A percentile compares a stretch with the other conserved stretches of the same genome.
Evolutionary conservation across 1,284 basidiomycete genomes (phyloP).

Genomic region (Boletus smithii): DNA sequence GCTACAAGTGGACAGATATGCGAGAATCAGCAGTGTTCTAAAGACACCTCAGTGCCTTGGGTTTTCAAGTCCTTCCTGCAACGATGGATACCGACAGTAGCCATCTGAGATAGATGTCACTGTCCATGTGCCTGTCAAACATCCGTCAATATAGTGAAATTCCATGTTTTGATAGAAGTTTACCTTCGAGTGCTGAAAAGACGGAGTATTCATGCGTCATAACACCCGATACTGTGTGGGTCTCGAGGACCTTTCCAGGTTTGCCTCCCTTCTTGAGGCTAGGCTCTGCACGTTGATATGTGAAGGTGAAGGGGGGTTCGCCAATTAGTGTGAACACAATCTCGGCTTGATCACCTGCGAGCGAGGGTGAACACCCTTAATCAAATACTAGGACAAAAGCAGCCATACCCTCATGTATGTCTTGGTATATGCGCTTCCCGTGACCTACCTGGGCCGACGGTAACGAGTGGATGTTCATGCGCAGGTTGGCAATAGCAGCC

Average conservation of each 20-base stretch:
- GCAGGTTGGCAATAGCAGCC: slow-evolving; percentile 72
- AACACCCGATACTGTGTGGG: slow-evolving; percentile 83
- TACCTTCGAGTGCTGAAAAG: slow-evolving; percentile 84
- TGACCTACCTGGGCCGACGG: slow-evolving; percentile 86
- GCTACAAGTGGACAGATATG: slow-evolving; percentile 34
- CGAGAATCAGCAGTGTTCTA: slow-evolving; percentile 6
- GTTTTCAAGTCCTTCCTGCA: slow-evolving; percentile 41
- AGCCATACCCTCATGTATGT: slow-evolving; percentile 79
- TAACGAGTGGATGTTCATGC: slow-evolving; percentile 76
- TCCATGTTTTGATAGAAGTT: slow-evolving; percentile 21
- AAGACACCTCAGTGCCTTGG: slow-evolving; percentile 20
- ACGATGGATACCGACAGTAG: slow-evolving; percentile 74
- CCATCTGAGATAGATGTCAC: slow-evolving; percentile 87
- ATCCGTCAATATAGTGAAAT: slow-evolving; percentile 12
- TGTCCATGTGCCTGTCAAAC: slow-evolving; percentile 75
- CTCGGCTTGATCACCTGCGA: slow-evolving; percentile 82
- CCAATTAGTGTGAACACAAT: slow-evolving; percentile 88
- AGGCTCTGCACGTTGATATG: slow-evolving; percentile 80
- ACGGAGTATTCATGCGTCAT: slow-evolving; percentile 79
- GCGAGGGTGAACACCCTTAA: slow-evolving; percentile 6
- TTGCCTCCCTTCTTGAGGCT: slow-evolving; percentile 60
- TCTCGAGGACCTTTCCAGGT: slow-evolving; percentile 76
- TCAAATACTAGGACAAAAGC: background rate
- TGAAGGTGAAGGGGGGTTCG: slow-evolving; percentile 93
- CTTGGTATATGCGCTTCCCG: slow-evolving; percentile 77